phyloP scores from a whole-genome alignment of 1,284 basidiomycete genomes.

The Papiliotrema flavescens region DNA sequence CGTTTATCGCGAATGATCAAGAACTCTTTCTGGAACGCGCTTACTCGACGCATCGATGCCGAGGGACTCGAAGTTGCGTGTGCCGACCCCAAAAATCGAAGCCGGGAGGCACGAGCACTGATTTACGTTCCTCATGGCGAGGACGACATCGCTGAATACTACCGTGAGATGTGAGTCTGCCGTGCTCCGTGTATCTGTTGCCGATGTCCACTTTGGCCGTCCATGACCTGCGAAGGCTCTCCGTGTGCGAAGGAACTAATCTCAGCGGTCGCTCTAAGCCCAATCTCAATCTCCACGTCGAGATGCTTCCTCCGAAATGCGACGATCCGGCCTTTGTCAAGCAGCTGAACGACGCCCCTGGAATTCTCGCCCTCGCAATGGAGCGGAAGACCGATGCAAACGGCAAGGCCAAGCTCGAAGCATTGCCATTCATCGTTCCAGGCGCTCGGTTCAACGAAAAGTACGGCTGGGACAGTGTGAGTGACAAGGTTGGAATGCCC shows the following conservation, averaged over 20 bases:
- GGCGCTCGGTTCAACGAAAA: slow-evolving; percentile 98
- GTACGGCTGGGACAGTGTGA: slow-evolving; percentile 45
- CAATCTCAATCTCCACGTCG: slow-evolving; percentile 82
- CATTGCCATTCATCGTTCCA: slow-evolving; percentile 94
- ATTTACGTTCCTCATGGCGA: slow-evolving; percentile 94
- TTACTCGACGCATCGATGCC: slow-evolving; percentile 94
- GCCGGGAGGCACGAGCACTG: slow-evolving; percentile 75
- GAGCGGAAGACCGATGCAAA: slow-evolving; percentile 69
- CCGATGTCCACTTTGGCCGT: too few species aligned
- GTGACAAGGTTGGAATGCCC: slow-evolving; percentile 8
- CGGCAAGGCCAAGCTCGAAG: slow-evolving; percentile 75
- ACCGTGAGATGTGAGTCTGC: slow-evolving; percentile 54
- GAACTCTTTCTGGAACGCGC: slow-evolving; percentile 95
- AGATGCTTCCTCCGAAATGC: slow-evolving; percentile 76
- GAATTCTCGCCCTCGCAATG: slow-evolving; percentile 94
- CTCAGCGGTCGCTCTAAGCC: slow-evolving; percentile 64
- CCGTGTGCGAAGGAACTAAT: too few species aligned
- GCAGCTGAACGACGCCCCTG: slow-evolving; percentile 88
- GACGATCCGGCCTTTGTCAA: slow-evolving; percentile 88
- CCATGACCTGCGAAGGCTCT: too few species aligned
- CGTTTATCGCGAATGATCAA: slow-evolving; percentile 97
- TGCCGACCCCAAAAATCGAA: slow-evolving; percentile 93
- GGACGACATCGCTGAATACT: slow-evolving; percentile 91
- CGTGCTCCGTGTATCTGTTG: background rate
- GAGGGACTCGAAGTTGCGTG: slow-evolving; percentile 96